These are phyloP conservation scores for Tolypocladium album DNA, from an alignment of 2,329 filamentous ascomycete species.

Conservation along the genomic window DNA sequence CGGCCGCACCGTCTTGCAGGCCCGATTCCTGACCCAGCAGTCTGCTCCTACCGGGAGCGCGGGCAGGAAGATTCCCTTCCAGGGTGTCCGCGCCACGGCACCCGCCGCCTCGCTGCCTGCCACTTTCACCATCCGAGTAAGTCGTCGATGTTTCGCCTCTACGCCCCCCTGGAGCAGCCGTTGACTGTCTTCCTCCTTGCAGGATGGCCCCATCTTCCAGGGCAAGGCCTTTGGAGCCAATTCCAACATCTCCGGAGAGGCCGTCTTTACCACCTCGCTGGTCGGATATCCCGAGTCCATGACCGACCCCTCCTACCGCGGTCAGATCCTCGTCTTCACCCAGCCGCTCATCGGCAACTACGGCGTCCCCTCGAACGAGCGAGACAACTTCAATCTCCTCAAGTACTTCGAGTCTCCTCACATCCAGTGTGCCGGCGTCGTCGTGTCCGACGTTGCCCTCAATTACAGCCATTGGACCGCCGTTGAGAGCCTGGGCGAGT, in stretches of 20 bases:
- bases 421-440: slow-evolving; percentile 91
- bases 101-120: slow-evolving; percentile 51
- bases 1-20: slow-evolving; percentile 27
- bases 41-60: slow-evolving; percentile 54
- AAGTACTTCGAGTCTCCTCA: slow-evolving; percentile 98
- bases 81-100: slow-evolving; percentile 46
- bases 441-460: slow-evolving; percentile 87
- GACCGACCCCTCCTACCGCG: slow-evolving; percentile 78
- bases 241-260: slow-evolving; percentile 93
- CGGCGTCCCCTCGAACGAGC: slow-evolving; percentile 77
- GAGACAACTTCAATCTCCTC: slow-evolving; percentile 81
- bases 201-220: slow-evolving; percentile 92
- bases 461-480: slow-evolving; percentile 99
- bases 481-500: slow-evolving; percentile 83
- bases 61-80: slow-evolving; percentile 55
- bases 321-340: slow-evolving; percentile 97
- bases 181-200: slow-evolving; percentile 3
- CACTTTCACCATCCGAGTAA: slow-evolving; percentile 86
- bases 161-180: not conserved
- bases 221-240: slow-evolving; percentile 96
- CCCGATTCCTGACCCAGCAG: slow-evolving; percentile 24
- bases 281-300: slow-evolving; percentile 96
- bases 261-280: slow-evolving; percentile 95
- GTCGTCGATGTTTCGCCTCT: slow-evolving; percentile 14
- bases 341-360: slow-evolving; percentile 98